Evolutionary conservation across 2,329 filamentous ascomycete species (phyloP), one percentile per base, ranked within the genome.

Genomic region (Fusarium temperatum): DNA sequence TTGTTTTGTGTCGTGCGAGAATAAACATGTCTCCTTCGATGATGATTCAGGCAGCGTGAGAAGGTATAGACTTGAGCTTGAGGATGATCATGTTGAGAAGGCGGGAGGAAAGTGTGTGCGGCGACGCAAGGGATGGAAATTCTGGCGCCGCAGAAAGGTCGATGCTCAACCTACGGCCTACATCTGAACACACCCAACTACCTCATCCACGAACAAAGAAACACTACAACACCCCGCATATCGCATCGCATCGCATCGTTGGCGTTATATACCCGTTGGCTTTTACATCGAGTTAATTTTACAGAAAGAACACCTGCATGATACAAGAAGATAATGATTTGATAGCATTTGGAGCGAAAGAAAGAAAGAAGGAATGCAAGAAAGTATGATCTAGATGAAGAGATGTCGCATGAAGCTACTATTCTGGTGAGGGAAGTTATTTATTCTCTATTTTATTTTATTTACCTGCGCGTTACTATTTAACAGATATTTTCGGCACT

Each of bases 11-110:
- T 87, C 89, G 18, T 83, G 83, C 39, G 82, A 81, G 69, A 84
- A 83, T 55, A 82, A 87, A 45, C 85, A 87, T 55, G 80, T 90
- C 18, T 83, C 85, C 5, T 91, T 91, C 66, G 89, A 91, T 74
- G 89, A 91, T 75, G 89, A 92, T 78, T 83, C 86, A 3, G 90
- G 90, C 26, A 92, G 90, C 66, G 90, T 92, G 66, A 84, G 90
- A 22, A 84, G 90, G 22, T 92, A 92, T 79, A 83, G 90, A 9
- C 83, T 92, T 8, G 87, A 89, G 44, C 82, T 92, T 7, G 88
- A 89, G 24, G 84, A 84, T 41, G 85, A 86, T 14, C 72, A 77
- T 8, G 73, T 77, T 13, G 77, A 81, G 57, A 80, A 81, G 69
- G 36, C 45, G 36, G 53, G 48, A 14, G 58, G 57, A 22, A 69